Conservation (phyloP, 139 green algal genomes). For the Axilococcus clingmanii region DNA sequence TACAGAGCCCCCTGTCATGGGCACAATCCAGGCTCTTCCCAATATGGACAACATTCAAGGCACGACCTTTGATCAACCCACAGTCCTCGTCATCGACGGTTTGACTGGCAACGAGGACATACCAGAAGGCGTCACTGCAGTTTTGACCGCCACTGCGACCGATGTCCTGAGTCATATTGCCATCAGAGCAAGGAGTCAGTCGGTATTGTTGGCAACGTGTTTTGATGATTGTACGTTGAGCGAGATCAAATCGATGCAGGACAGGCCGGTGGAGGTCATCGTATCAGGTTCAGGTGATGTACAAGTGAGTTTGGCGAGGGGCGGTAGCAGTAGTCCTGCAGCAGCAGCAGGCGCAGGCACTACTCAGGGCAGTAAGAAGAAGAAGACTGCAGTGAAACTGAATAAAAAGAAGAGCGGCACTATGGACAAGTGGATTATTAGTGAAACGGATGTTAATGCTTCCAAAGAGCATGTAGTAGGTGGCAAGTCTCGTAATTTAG, state of each 20-base stretch:
- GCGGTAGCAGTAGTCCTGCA: background rate
- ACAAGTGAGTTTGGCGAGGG: background rate
- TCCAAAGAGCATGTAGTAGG: slow-evolving; percentile 58
- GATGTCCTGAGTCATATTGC: slow-evolving; percentile 85
- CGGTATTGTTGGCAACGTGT: slow-evolving; percentile 74
- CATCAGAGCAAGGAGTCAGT: slow-evolving; percentile 68
- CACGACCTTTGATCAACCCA: slow-evolving; percentile 23
- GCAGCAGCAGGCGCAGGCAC: background rate
- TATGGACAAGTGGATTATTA: slow-evolving; percentile 5
- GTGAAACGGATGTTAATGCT: slow-evolving; percentile 5
- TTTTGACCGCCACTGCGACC: slow-evolving; percentile 58
- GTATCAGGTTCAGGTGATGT: slow-evolving; percentile 14
- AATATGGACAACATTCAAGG: slow-evolving; percentile 53
- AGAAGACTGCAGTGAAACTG: background rate
- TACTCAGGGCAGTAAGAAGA: background rate
- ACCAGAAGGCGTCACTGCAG: slow-evolving; percentile 51
- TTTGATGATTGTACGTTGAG: slow-evolving; percentile 47
- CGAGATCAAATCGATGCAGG: slow-evolving; percentile 1
- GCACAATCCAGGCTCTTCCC: slow-evolving; percentile 28
- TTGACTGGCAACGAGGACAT: slow-evolving; percentile 88
- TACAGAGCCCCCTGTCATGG: slow-evolving; percentile 3
- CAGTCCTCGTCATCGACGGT: slow-evolving; percentile 42
- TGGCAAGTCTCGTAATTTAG: slow-evolving; percentile 67
- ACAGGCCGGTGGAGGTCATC: slow-evolving; percentile 5
- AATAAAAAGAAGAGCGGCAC: slow-evolving; percentile 17